Conservation (phyloP, 2,329 filamentous ascomycete genomes). For the Pseudodiploospora longispora region DNA sequence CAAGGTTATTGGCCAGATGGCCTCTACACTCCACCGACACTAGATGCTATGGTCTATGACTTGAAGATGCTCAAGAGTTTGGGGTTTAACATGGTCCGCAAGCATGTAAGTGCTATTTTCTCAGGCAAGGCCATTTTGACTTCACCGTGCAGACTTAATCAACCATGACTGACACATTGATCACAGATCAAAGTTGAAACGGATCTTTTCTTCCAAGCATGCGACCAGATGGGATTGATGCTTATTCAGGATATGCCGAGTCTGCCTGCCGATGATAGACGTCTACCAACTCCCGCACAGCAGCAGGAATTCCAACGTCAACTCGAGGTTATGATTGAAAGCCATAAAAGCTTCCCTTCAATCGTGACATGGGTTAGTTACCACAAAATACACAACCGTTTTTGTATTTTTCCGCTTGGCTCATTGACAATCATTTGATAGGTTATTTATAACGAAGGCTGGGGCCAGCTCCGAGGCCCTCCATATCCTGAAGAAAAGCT, state of each 20-base stretch:
- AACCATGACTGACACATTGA: background rate
- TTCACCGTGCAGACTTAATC: background rate
- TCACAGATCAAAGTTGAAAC: conserved; percentile 56
- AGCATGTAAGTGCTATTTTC: conserved; percentile 45
- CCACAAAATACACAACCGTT: background rate
- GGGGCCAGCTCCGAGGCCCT: conserved; percentile 49
- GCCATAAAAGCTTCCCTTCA: conserved; percentile 56
- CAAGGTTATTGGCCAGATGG: conserved; percentile 68
- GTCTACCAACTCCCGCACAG: conserved; percentile 35
- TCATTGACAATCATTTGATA: conserved; percentile 10
- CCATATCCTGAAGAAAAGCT: conserved; percentile 49
- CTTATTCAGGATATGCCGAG: conserved; percentile 69
- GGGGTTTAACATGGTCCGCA: conserved; percentile 63
- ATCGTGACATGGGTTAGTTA: conserved; percentile 53
- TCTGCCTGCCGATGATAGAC: conserved; percentile 28
- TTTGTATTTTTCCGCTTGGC: background rate
- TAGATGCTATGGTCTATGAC: conserved; percentile 61
- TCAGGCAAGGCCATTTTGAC: too few relatives aligned
- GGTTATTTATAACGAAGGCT: conserved; percentile 66
- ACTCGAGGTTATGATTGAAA: conserved; percentile 51
- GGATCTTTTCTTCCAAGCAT: conserved; percentile 59
- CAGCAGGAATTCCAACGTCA: conserved; percentile 60
- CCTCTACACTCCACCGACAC: conserved; percentile 54
- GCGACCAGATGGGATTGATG: conserved; percentile 56
- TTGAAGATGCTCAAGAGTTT: conserved; percentile 54